These are phyloP conservation scores for Rossbeevera mucosa DNA, from an alignment of 768 basidiomycete genomes.

Conservation along the genomic window DNA sequence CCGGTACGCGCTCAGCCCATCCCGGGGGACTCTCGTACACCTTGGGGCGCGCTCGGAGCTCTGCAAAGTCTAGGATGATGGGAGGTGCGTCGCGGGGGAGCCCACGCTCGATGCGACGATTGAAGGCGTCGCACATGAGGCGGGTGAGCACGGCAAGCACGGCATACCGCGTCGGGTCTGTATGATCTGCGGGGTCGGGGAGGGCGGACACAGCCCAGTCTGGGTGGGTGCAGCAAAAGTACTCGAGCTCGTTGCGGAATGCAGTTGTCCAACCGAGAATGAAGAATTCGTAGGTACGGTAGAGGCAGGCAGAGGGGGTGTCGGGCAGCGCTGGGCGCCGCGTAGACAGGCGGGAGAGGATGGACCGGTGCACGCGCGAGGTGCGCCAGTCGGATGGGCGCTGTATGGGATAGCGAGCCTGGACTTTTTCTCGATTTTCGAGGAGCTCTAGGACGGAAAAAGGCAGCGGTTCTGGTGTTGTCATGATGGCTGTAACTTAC, in stretches of 20 bases:
- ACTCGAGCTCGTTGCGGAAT: slow-evolving; percentile 12
- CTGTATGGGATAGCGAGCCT: slow-evolving; percentile 3
- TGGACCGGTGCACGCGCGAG: slow-evolving; percentile 1
- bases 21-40: slow-evolving; percentile 3
- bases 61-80: slow-evolving; percentile 9
- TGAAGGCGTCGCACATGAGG: slow-evolving; percentile 10
- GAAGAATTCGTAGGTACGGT: slow-evolving; percentile 11
- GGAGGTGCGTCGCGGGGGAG: slow-evolving; percentile 9
- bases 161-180: slow-evolving; percentile 3
- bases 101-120: slow-evolving; percentile 10
- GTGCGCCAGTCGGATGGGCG: slow-evolving; percentile 4
- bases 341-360: neutral
- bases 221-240: slow-evolving; percentile 7
- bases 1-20: neutral
- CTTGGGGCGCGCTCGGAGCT: slow-evolving; percentile 7
- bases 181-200: neutral
- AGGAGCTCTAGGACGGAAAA: slow-evolving; percentile 3
- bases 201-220: slow-evolving; percentile 5
- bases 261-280: slow-evolving; percentile 8
- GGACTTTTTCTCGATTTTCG: neutral
- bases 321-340: neutral
- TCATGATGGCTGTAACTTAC: too few relatives aligned
- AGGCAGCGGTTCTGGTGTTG: slow-evolving; percentile 2
- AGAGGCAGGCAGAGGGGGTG: slow-evolving; percentile 3
- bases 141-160: slow-evolving; percentile 6